These are phyloP conservation scores for Mycena epipterygia DNA, from an alignment of 768 basidiomycete genomes.

Conservation along the genomic window DNA sequence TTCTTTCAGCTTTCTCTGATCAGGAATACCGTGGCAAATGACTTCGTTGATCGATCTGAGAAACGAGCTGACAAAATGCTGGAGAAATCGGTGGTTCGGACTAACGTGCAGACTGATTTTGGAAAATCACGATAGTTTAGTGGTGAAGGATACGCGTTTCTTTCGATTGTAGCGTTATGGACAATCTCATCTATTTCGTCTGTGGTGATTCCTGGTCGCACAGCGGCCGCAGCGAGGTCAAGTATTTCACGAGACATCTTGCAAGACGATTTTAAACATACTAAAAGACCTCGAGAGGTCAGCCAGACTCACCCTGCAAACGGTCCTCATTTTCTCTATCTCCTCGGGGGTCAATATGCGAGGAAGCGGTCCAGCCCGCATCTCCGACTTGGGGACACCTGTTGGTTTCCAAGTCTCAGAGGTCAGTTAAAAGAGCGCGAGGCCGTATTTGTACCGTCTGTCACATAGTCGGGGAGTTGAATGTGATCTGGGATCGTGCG, in stretches of 20 bases:
- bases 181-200: conserved; percentile 96
- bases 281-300: not conserved
- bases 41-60: conserved; percentile 91
- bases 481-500: conserved; percentile 88
- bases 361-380: conserved; percentile 71
- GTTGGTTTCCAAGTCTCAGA: conserved; percentile 32
- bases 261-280: conserved; percentile 16
- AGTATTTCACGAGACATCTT: conserved; percentile 94
- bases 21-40: conserved; percentile 98
- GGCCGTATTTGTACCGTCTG: conserved; percentile 50
- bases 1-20: conserved; percentile 84
- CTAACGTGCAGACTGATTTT: conserved; percentile 97
- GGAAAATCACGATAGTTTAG: conserved; percentile 93
- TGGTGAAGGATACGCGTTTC: conserved; percentile 94
- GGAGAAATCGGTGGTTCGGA: conserved; percentile 32
- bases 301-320: conserved; percentile 77
- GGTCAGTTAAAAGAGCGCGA: conserved; percentile 24
- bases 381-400: conserved; percentile 75
- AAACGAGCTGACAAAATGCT: conserved; percentile 11
- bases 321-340: conserved; percentile 90
- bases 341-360: conserved; percentile 78
- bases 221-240: conserved; percentile 87
- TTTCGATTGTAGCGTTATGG: conserved; percentile 91
- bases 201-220: conserved; percentile 94
- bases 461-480: conserved; percentile 89